phyloP scores from a whole-genome alignment of 2,329 filamentous ascomycete species.

The Achaetomium macrosporum region DNA sequence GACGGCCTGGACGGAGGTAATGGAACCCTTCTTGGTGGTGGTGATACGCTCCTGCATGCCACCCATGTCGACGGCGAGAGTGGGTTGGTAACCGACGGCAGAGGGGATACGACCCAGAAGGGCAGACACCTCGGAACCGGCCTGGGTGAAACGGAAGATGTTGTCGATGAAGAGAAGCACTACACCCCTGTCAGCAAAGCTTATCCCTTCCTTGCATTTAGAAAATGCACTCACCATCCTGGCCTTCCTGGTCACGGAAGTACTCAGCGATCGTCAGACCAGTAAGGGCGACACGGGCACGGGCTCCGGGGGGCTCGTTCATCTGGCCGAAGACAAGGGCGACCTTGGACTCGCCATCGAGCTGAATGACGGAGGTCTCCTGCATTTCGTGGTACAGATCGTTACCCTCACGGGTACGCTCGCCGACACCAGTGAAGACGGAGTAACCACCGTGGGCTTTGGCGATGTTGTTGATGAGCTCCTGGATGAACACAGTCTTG shows the following conservation, averaged over 20 bases:
- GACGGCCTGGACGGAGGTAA: constrained; percentile 99
- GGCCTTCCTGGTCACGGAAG: constrained; percentile 70
- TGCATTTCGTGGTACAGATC: constrained; percentile 99
- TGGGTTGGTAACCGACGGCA: constrained; percentile 99
- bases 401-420: constrained; percentile 99
- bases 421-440: constrained; percentile 99
- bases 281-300: constrained; percentile 98
- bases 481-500: constrained; percentile 99
- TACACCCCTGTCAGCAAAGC: constrained; percentile 32
- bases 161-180: constrained; percentile 99
- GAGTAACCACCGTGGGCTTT: constrained; percentile 99
- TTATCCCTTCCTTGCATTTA: background rate
- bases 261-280: constrained; percentile 73
- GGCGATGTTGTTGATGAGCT: constrained; percentile 99
- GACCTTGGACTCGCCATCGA: constrained; percentile 99
- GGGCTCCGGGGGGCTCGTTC: constrained; percentile 99
- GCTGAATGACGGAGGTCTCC: constrained; percentile 98
- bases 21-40: constrained; percentile 98
- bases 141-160: constrained; percentile 87
- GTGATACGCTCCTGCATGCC: constrained; percentile 99
- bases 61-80: constrained; percentile 98
- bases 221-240: constrained; percentile 62
- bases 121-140: constrained; percentile 99
- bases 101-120: constrained; percentile 99
- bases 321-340: constrained; percentile 99